Percentiles rank a stretch among this genome's conserved stretches.
phyloP scores from a whole-genome alignment of 1,139 yeast genomes.

The Candida sojae region DNA sequence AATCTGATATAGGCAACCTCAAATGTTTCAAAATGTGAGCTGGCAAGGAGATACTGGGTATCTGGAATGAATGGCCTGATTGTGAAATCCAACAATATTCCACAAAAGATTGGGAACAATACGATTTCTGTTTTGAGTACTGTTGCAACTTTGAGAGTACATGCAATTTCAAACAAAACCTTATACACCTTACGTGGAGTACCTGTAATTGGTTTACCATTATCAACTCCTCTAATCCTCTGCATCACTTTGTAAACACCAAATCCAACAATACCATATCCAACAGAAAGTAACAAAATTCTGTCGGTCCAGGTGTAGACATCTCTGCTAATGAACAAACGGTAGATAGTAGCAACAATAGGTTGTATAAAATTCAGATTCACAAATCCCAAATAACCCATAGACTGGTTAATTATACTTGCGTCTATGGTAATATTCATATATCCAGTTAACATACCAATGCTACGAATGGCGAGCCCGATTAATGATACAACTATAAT shows the following conservation, averaged over 20 bases:
- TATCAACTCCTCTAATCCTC: conserved; percentile 24
- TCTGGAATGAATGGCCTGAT: conserved; percentile 50
- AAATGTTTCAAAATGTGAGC: conserved; percentile 24
- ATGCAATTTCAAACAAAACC: conserved; percentile 50
- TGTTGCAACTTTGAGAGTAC: conserved; percentile 70
- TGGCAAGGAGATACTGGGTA: conserved; percentile 24
- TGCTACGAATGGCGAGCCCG: not conserved
- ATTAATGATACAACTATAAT: conserved; percentile 15
- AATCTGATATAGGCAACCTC: conserved; percentile 24
- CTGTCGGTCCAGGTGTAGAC: conserved; percentile 35
- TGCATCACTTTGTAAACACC: conserved; percentile 38
- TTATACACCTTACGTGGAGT: conserved; percentile 51
- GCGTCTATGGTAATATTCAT: not conserved
- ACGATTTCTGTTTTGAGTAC: conserved; percentile 80
- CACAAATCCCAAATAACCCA: not conserved
- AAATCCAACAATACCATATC: conserved; percentile 37
- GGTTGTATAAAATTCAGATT: conserved; percentile 20
- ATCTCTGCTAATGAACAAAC: conserved; percentile 19
- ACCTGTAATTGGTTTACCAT: conserved; percentile 49
- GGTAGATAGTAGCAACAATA: conserved; percentile 15
- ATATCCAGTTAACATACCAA: not conserved
- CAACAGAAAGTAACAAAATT: conserved; percentile 29
- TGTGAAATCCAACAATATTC: conserved; percentile 67
- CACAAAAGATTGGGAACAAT: conserved; percentile 86
- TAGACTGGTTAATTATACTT: not conserved